Percentiles rank a stretch among this genome's conserved stretches.
Conservation (phyloP, 2,329 filamentous ascomycete species). For the Cyphellophora attinorum region DNA sequence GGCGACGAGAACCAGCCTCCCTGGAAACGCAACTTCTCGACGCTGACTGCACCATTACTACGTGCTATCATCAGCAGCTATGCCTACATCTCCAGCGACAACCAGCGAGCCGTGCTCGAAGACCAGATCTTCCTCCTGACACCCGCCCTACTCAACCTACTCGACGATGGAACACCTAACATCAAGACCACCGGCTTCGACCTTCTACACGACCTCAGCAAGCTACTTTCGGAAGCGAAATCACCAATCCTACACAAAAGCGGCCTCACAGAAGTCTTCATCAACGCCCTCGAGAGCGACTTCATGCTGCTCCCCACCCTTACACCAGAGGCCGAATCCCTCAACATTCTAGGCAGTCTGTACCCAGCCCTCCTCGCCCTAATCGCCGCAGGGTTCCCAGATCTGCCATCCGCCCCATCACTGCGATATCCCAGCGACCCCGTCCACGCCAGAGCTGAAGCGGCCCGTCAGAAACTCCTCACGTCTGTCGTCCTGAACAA, state of each 20-base stretch:
- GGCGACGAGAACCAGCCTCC: constrained; percentile 7
- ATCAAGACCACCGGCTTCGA: constrained; percentile 31
- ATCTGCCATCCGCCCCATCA: constrained; percentile 22
- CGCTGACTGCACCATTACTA: constrained; percentile 7
- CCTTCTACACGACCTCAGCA: constrained; percentile 26
- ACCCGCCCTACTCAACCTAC: constrained; percentile 31
- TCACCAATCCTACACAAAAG: constrained; percentile 30
- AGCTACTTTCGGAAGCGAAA: constrained; percentile 19
- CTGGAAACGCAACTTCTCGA: constrained; percentile 15
- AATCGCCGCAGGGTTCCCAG: constrained; percentile 28
- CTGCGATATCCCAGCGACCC: constrained; percentile 2
- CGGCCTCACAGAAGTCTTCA: constrained; percentile 35
- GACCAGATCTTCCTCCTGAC: constrained; percentile 34
- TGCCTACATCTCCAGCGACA: not conserved
- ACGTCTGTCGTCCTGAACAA: constrained; percentile 34
- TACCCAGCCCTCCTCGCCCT: constrained; percentile 60
- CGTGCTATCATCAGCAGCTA: constrained; percentile 9
- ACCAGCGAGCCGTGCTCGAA: constrained; percentile 23
- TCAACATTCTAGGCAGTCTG: constrained; percentile 52
- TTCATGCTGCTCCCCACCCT: constrained; percentile 69
- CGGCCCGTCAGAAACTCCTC: constrained; percentile 31
- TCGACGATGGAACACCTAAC: constrained; percentile 29
- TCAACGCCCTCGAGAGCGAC: constrained; percentile 45
- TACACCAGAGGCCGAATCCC: constrained; percentile 63
- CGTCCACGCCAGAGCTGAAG: not conserved